Evolutionary conservation across 768 basidiomycete species (phyloP).

Genomic region (Gelatoporia subvermispora): DNA sequence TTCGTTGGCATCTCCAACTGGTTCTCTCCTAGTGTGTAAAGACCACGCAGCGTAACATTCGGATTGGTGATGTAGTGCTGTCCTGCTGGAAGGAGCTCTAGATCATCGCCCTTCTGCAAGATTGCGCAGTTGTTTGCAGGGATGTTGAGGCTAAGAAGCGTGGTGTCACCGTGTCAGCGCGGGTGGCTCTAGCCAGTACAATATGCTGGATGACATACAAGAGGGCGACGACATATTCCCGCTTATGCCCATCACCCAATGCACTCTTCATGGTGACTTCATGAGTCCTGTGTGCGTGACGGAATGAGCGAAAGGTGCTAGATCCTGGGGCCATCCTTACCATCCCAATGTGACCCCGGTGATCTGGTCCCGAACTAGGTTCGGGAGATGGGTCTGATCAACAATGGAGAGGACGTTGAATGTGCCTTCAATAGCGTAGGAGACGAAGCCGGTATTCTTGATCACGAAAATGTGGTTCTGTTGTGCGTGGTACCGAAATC

Average conservation of each 20-base stretch:
- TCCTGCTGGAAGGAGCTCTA: conserved; percentile 73
- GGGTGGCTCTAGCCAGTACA: background rate
- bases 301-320: conserved; percentile 1
- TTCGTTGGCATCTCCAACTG: conserved; percentile 86
- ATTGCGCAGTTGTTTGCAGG: conserved; percentile 87
- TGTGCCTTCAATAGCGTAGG: conserved; percentile 73
- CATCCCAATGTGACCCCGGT: conserved; percentile 63
- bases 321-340: too few species aligned
- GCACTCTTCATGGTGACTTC: conserved; percentile 76
- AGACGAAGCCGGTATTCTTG: conserved; percentile 74
- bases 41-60: conserved; percentile 72
- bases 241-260: conserved; percentile 35
- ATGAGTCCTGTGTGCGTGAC: conserved; percentile 46
- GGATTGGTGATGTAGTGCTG: conserved; percentile 85
- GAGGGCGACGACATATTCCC: conserved; percentile 73
- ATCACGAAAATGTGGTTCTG: conserved; percentile 75
- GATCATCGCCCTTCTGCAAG: conserved; percentile 74
- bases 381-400: conserved; percentile 76
- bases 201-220: conserved; percentile 44
- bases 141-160: conserved; percentile 56
- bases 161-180: background rate
- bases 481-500: background rate
- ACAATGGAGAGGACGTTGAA: conserved; percentile 72
- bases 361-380: conserved; percentile 52
- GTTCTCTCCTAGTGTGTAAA: conserved; percentile 80